A percentile compares a stretch with the other conserved stretches of the same genome.
These are phyloP conservation scores for Myrica gale DNA, from an alignment of 306 rosid genomes.

Conservation along the genomic window DNA sequence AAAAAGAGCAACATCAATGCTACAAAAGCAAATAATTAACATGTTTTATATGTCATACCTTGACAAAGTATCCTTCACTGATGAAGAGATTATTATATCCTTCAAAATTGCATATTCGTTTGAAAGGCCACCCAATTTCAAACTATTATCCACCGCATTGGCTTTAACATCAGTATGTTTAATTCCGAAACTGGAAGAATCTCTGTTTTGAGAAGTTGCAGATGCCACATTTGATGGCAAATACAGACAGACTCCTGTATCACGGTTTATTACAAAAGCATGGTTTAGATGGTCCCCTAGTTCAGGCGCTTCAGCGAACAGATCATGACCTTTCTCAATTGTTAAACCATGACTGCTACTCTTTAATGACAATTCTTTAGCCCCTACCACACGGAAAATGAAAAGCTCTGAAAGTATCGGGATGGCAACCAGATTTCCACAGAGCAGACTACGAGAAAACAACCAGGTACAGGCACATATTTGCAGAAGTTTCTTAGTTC, in stretches of 20 bases:
- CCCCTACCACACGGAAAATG: constrained; percentile 54
- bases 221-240: constrained; percentile 45
- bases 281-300: constrained; percentile 27
- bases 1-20: background rate
- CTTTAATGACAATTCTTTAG: constrained; percentile 35
- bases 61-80: constrained; percentile 47
- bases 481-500: constrained; percentile 52
- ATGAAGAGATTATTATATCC: constrained; percentile 61
- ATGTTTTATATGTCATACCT: constrained; percentile 48
- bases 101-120: constrained; percentile 67
- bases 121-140: constrained; percentile 77
- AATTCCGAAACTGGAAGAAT: constrained; percentile 34
- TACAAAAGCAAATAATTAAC: constrained; percentile 2
- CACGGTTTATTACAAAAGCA: constrained; percentile 50
- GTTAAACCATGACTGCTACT: constrained; percentile 30
- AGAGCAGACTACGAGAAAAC: constrained; percentile 56
- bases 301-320: constrained; percentile 37
- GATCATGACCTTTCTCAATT: constrained; percentile 26
- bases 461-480: constrained; percentile 49
- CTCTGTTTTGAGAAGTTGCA: constrained; percentile 37
- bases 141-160: constrained; percentile 22
- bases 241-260: constrained; percentile 56
- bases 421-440: constrained; percentile 63
- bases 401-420: constrained; percentile 60
- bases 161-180: constrained; percentile 35